Evolutionary conservation across 495 filamentous ascomycete genomes (phyloP).

Genomic region (Baudoinia panamericana): DNA sequence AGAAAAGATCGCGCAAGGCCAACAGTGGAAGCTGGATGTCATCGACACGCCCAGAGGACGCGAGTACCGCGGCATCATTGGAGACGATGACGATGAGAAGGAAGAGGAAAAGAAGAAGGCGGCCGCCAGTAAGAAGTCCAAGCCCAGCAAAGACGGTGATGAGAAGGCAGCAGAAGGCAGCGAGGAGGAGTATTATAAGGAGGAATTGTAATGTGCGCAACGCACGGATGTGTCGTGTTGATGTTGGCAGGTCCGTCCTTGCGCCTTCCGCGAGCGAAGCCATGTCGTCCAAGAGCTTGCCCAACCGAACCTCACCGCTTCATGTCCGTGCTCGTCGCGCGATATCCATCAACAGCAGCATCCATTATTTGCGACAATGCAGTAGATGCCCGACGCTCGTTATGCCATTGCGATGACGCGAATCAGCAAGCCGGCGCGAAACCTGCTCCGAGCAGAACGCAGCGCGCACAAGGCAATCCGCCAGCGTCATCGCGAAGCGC

Average conservation of each 20-base stretch:
- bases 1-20: slow-evolving; percentile 37
- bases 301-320: too few species aligned
- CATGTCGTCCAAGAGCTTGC: too few species aligned
- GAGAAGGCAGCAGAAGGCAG: slow-evolving; percentile 28
- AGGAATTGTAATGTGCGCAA: slow-evolving; percentile 41
- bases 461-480: not conserved
- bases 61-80: slow-evolving; percentile 39
- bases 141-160: not conserved
- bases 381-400: not conserved
- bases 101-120: slow-evolving; percentile 34
- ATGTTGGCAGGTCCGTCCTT: too few species aligned
- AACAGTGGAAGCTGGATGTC: slow-evolving; percentile 47
- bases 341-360: too few species aligned
- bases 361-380: too few species aligned
- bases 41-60: slow-evolving; percentile 41
- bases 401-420: not conserved
- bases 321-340: too few species aligned
- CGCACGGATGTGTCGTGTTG: too few species aligned
- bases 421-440: not conserved
- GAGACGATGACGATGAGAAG: slow-evolving; percentile 38
- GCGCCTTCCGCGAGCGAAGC: too few species aligned
- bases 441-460: not conserved
- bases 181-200: slow-evolving; percentile 42
- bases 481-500: not conserved
- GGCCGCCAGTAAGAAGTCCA: slow-evolving; percentile 7